Evolutionary conservation across 805 yeast species (phyloP), one percentile per base, ranked within the genome.

Genomic region (Lipomyces starkeyi): DNA sequence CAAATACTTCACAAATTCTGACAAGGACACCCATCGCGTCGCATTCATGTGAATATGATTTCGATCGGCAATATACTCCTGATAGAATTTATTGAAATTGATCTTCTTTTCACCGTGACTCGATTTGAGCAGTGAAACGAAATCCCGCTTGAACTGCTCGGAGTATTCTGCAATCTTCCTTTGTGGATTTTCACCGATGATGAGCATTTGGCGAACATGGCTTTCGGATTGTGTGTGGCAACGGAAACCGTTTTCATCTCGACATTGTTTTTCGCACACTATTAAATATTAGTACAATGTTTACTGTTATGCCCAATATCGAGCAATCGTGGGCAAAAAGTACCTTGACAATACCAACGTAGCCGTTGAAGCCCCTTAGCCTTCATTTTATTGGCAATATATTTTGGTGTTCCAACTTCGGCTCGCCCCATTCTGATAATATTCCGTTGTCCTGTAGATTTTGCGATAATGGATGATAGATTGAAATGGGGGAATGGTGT

Each of bases 221-320:
- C 90, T 82, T 58, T 91, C 91, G n/a, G 97, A 88, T 70, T 84
- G 83, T n/a, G 89, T 83, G 77, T 95, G 99, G 74, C 94, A 90
- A 74, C 90, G 89, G 81, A 91, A 95, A 32, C 99, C 99, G 79
- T 95, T 94, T 70, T 91, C 97, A 77, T 96, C 99, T 64, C 98
- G 81, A 77, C 98, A 93, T 79, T 95, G 99, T 75, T 94, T 92
- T 76, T 84, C 86, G 75, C 99, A 95, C 2, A 91, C 84, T 77
- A 13, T 20, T 17, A 6, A n/a, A 14, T 1, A 20, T n/a, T 35
- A 20, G 43, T 90, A 17, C 6, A 8, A 17, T 22, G 59, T 22
- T 1, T 20, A 6, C n/a, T 8, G 14, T 29, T 29, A 32, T 32
- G 20, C 25, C 47, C n/a, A 14, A 17, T 22, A 4, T 17, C 22